phyloP scores from a whole-genome alignment of 1,284 basidiomycete genomes.

The Trametes hirsuta region DNA sequence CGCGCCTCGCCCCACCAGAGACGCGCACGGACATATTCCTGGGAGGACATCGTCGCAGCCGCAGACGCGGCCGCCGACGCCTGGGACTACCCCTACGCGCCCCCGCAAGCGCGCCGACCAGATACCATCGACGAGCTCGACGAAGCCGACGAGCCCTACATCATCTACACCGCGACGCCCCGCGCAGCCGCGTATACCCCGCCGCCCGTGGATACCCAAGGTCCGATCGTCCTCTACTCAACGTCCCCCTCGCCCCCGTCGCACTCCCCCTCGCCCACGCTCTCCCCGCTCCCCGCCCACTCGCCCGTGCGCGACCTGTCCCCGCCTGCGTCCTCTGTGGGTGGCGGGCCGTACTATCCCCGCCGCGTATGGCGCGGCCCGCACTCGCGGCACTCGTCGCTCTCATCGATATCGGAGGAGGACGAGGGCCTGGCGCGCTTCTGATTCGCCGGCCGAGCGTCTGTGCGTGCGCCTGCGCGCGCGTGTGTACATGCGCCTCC shows the following conservation, averaged over 20 bases:
- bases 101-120: conserved; percentile 14
- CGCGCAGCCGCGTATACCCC: conserved; percentile 14
- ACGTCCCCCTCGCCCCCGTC: conserved; percentile 19
- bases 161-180: conserved; percentile 32
- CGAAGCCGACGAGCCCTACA: conserved; percentile 28
- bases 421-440: conserved; percentile 31
- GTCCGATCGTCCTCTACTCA: conserved; percentile 20
- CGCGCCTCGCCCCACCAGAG: conserved; percentile 6
- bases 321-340: not conserved
- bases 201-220: conserved; percentile 1
- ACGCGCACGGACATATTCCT: conserved; percentile 27
- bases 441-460: conserved; percentile 2
- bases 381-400: conserved; percentile 34
- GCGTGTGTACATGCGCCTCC: no score
- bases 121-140: conserved; percentile 28
- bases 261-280: conserved; percentile 17
- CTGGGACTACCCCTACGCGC: conserved; percentile 4
- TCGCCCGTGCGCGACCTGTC: conserved; percentile 17
- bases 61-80: conserved; percentile 11
- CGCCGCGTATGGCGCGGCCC: conserved; percentile 22
- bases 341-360: conserved; percentile 5
- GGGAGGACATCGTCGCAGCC: conserved; percentile 26
- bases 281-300: conserved; percentile 9
- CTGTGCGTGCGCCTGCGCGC: not conserved
- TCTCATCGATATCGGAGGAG: conserved; percentile 36